Evolutionary conservation across 2,329 filamentous ascomycete genomes (phyloP).

Genomic region (Nemania bipapillata): DNA sequence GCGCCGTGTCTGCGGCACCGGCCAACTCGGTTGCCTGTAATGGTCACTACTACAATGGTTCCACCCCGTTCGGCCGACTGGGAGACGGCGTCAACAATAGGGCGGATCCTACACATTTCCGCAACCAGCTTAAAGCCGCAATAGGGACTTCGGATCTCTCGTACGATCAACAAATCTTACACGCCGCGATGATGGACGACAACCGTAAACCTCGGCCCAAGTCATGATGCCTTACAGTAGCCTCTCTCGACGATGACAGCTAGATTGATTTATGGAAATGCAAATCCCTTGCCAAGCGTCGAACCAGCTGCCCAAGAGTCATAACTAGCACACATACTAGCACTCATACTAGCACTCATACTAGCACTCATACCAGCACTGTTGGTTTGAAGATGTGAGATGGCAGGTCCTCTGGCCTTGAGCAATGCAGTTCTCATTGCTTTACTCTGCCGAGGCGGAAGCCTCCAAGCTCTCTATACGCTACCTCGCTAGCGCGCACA

Average conservation of each 20-base stretch:
- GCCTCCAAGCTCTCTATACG: not conserved
- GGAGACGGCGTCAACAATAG: conserved; percentile 43
- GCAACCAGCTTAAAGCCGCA: conserved; percentile 44
- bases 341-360: no score
- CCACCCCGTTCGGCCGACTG: conserved; percentile 45
- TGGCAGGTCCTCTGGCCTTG: conserved; percentile 4
- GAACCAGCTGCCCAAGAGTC: not conserved
- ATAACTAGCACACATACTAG: no score
- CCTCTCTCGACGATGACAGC: not conserved
- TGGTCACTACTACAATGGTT: conserved; percentile 46
- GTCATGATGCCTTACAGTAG: conserved; percentile 33
- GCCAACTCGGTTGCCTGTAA: conserved; percentile 44
- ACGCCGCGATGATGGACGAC: conserved; percentile 43
- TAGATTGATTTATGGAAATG: conserved; percentile 2
- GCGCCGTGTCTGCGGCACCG: conserved; percentile 32
- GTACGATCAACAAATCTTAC: conserved; percentile 45
- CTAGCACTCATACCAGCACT: not conserved
- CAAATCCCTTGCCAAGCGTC: not conserved
- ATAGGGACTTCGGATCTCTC: conserved; percentile 40
- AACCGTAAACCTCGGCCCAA: conserved; percentile 42
- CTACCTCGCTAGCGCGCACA: conserved; percentile 8
- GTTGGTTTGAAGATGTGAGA: not conserved
- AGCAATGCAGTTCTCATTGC: conserved; percentile 5
- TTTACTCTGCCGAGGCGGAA: not conserved
- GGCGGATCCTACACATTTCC: conserved; percentile 46